Percentiles rank a stretch among this genome's conserved stretches.
These are phyloP conservation scores for Coemansia sp. DNA, from an alignment of 192 early-diverging fungal species.

Conservation along the genomic window DNA sequence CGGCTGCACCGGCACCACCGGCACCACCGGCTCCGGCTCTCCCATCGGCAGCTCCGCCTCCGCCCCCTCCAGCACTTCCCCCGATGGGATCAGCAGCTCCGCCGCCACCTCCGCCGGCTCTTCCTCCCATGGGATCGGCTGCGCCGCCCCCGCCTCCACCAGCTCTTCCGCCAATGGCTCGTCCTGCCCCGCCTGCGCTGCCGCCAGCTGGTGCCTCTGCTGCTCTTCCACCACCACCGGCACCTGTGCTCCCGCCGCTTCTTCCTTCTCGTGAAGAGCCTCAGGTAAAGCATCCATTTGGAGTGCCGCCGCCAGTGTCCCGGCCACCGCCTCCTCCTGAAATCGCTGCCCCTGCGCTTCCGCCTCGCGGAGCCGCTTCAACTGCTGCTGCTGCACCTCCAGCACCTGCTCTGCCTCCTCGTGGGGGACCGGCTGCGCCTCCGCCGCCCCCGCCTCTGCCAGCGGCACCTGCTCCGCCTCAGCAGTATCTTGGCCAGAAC, in stretches of 20 bases:
- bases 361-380: slow-evolving; percentile 8
- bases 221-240: slow-evolving; percentile 10
- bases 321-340: slow-evolving; percentile 4
- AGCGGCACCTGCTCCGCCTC: slow-evolving; percentile 8
- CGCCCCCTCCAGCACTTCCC: slow-evolving; percentile 2
- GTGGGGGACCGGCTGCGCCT: neutral
- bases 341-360: slow-evolving; percentile 12
- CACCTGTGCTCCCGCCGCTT: neutral
- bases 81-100: neutral
- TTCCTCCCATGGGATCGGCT: neutral
- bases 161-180: slow-evolving; percentile 3
- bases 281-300: neutral
- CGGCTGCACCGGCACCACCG: neutral
- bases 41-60: slow-evolving; percentile 12
- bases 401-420: slow-evolving; percentile 18
- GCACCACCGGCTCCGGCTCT: slow-evolving; percentile 3
- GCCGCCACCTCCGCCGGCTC: slow-evolving; percentile 5
- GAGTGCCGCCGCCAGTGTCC: slow-evolving; percentile 9
- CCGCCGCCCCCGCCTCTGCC: slow-evolving; percentile 6
- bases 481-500: slow-evolving; percentile 31
- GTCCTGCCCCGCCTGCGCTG: slow-evolving; percentile 15
- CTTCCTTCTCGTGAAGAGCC: slow-evolving; percentile 7
- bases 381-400: slow-evolving; percentile 14
- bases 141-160: slow-evolving; percentile 11
- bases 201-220: slow-evolving; percentile 15